Evolutionary conservation across 179 eudicot species (phyloP).

Genomic region (Vitellaria paradoxa): DNA sequence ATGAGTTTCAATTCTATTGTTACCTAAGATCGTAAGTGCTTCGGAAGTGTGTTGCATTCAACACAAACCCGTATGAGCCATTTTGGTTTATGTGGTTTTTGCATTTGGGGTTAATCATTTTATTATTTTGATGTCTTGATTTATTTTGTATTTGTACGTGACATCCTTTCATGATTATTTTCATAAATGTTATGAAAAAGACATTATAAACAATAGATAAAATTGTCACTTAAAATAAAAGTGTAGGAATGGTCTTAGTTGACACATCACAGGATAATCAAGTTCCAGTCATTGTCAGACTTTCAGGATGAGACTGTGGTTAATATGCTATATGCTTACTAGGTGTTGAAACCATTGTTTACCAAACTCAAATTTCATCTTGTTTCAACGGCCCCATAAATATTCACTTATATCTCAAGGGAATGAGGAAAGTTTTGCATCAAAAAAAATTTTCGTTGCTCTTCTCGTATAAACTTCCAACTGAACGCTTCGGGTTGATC

Average conservation of each 20-base stretch:
- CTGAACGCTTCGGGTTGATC: conserved; percentile 45
- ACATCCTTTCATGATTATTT: too few relatives aligned
- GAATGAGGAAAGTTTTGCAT: conserved; percentile 6
- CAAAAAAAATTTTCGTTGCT: conserved; percentile 8
- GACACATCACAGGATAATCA: not conserved
- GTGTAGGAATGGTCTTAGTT: not conserved
- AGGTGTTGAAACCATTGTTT: not conserved
- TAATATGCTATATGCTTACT: not conserved
- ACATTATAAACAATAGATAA: too few relatives aligned
- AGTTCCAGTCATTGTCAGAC: not conserved
- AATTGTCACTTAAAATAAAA: too few relatives aligned
- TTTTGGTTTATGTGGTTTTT: too few relatives aligned
- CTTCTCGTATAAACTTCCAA: conserved; percentile 28
- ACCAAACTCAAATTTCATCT: not conserved
- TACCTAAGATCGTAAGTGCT: too few relatives aligned
- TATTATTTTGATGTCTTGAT: too few relatives aligned
- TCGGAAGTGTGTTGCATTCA: too few relatives aligned
- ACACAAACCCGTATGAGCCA: too few relatives aligned
- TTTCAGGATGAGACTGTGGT: not conserved
- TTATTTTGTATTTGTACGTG: too few relatives aligned
- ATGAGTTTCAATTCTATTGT: too few relatives aligned
- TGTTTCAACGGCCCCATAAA: not conserved
- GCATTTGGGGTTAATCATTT: too few relatives aligned
- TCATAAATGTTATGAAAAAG: too few relatives aligned
- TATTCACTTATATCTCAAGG: not conserved